Percentiles rank a stretch among this genome's conserved stretches.
Evolutionary conservation across 129 eudicot species (phyloP).

Genomic region (Apium graveolens): DNA sequence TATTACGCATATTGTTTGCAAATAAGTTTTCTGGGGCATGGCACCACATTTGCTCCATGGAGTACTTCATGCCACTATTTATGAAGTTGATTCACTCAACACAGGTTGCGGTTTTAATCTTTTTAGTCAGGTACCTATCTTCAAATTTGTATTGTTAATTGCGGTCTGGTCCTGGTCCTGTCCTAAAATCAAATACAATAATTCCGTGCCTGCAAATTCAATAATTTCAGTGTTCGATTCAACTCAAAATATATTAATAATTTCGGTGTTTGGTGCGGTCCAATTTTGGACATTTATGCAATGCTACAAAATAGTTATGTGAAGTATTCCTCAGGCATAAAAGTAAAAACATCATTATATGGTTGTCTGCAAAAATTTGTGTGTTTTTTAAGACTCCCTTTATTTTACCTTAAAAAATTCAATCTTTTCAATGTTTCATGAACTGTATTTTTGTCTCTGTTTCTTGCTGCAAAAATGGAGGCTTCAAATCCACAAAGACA

Average conservation of each 20-base stretch:
- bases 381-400: no score
- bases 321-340: background rate
- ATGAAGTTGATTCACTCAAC: slow-evolving; percentile 45
- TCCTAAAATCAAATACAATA: background rate
- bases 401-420: background rate
- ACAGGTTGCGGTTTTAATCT: slow-evolving; percentile 29
- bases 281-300: no score
- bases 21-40: slow-evolving; percentile 18
- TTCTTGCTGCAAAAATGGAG: slow-evolving; percentile 16
- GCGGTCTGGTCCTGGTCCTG: no score
- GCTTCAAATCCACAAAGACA: slow-evolving; percentile 31
- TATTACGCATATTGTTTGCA: background rate
- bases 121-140: slow-evolving; percentile 34
- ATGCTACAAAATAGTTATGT: background rate
- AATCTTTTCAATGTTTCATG: background rate
- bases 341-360: no score
- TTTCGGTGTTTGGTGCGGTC: no score
- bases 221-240: no score
- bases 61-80: slow-evolving; percentile 57
- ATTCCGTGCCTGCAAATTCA: no score
- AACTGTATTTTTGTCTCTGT: background rate
- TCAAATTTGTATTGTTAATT: background rate
- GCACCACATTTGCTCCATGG: slow-evolving; percentile 72
- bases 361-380: background rate
- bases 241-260: no score